Evolutionary conservation across 2,329 filamentous ascomycete species (phyloP), one percentile per base, ranked within the genome.

Genomic region (Leptographium lundbergii): DNA sequence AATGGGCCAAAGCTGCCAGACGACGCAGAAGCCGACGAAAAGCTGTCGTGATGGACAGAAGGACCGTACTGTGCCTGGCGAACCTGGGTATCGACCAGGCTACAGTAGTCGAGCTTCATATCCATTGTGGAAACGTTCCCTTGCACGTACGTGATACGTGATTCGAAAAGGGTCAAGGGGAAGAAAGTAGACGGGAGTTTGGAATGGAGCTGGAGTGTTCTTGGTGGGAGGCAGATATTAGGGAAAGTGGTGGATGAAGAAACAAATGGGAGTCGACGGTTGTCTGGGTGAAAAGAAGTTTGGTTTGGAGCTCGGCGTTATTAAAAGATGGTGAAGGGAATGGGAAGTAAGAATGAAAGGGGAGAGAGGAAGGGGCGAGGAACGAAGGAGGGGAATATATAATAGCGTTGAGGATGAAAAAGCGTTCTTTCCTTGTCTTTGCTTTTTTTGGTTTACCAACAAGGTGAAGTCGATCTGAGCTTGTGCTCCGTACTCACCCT

Each of bases 1-100:
- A 72, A 76, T 29, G 74, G 70, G 48, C 74, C 74, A 69, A 74
- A 76, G 57, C 67, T 64, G 36, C 72, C 25, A 19, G 59, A 19
- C 14, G 73, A 73, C 62, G 53, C 71, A 9, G 73, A 74, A 62
- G 52, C 45, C 6, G 60, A 72, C 7, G 73, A 74, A 63, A 73
- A 75, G 67, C 72, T 75, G 45, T 66, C 67, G 39, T 67, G 65
- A 45, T 69, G 58, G 54, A 7, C 55, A 14, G 55, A 6, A 14
- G 54, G 22, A 42, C n/a, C 50, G 13, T 32, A 52, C 3, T 32
- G 24, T 27, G 22, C 25, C 51, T 22, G 27, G n/a, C 39, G 54
- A 10, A 55, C 34, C 24, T 55, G 53, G 11, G 53, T 34, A 32
- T 55, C 53, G n/a, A 55, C 34, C 53, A 55, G 34, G 36, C 24